Base-by-base conservation (phyloP, 2,329 filamentous ascomycete genomes). In the Pestalotiopsis sp. region DNA sequence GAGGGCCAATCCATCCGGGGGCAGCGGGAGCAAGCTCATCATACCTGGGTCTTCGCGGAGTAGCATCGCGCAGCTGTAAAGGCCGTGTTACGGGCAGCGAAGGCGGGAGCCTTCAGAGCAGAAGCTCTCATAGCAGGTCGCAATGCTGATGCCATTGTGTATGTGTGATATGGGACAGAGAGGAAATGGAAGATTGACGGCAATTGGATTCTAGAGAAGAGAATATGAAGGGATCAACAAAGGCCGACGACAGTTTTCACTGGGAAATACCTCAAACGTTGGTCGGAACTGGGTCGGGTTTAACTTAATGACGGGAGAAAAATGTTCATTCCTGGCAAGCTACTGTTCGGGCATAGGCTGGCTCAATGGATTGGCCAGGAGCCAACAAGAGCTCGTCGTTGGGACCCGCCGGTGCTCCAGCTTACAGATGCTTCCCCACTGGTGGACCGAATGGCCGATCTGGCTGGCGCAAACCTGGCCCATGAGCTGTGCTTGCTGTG, bases 51-150 rank as follows among this genome's bases (percentile, higher is more conserved):
- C 90, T 98, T 98, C 75, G 94, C 91, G 72, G 95, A 97, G 86
- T 98, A 98, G 89, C 89, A 94, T 84, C 96, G 91, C 80, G 92
- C 85, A 80, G 92, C 91, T 85, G 91, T 94, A 87, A 94, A 95
- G 80, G 91, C 91, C 75, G 90, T 88, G 79, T 86, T 84, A 80
- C 91, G 90, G 80, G 90, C 87, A 81, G 88, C 87, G 79, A 93
- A 87, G 79, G 90, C 86, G 74, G 91, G 87, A 76, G 89, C 84
- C 85, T 95, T 92, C 81, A 98, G 87, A 83, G 93, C 90, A 82
- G 92, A 89, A 79, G 92, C 90, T 85, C 92, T 90, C 80, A 97
- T 83, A 87, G 59, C 59, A 62, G 59, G 59, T 36, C 93, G 92
- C 81, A 96, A 85, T 81, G 93, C 88, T 80, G 93, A 90, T 81